phyloP scores from a whole-genome alignment of 2,329 filamentous ascomycete species.

The Calonectria leucothoes region DNA sequence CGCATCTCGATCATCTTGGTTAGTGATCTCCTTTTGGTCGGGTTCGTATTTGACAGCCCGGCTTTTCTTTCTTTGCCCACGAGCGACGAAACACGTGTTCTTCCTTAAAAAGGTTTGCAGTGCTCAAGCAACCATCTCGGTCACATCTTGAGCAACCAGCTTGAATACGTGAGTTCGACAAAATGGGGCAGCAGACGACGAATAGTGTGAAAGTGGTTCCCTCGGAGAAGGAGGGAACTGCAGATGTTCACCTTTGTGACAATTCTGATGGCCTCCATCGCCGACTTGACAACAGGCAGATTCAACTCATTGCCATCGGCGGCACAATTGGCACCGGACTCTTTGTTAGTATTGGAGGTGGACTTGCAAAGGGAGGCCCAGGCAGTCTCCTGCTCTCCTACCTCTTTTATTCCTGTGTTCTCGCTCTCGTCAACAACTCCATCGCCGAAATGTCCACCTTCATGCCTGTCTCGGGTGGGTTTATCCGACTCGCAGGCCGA shows the following conservation, averaged over 20 bases:
- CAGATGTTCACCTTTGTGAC: not conserved
- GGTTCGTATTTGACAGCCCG: not conserved
- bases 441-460: conserved; percentile 27
- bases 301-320: not conserved
- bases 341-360: not conserved
- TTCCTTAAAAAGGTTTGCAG: not conserved
- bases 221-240: not conserved
- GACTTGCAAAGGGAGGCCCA: not conserved
- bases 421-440: conserved; percentile 23
- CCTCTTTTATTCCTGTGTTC: conserved; percentile 21
- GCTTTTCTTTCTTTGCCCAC: not conserved
- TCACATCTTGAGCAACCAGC: not conserved
- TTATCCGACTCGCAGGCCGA: conserved; percentile 26
- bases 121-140: not conserved
- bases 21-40: not conserved
- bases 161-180: not conserved
- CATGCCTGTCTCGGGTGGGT: conserved; percentile 24
- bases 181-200: not conserved
- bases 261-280: not conserved
- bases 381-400: conserved; percentile 28
- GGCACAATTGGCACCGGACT: not conserved
- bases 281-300: not conserved
- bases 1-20: not conserved
- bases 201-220: not conserved
- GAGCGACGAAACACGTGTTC: not conserved